Evolutionary conservation across 106 monocot species (phyloP), one percentile per base, ranked within the genome.

Genomic region (Dendrobium nobile): DNA sequence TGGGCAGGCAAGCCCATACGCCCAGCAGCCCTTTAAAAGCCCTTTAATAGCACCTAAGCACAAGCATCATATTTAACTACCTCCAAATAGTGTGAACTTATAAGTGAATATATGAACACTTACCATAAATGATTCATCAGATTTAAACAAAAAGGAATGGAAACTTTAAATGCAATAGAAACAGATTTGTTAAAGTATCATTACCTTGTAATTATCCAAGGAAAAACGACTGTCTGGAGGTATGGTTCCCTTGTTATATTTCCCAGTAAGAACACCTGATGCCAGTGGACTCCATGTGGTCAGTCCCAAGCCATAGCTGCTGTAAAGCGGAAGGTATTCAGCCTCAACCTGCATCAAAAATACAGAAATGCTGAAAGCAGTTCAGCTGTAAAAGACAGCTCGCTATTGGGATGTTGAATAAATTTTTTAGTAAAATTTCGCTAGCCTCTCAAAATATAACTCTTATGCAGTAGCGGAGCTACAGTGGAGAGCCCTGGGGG

Each of bases 251-350:
- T 85, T 92, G 86, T 5, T 87, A 72, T 97, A 98, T 79, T 98
- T 94, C 67, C 94, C 97, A 75, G 91, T 94, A 16, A 98, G 92
- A 55, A 94, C 94, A 44, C 97, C 97, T 5, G 94, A 98, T 73
- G 94, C 92, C 11, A 98, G 80, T 51, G 97, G 97, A 84, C 97
- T 98, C 97, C 92, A 98, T 76, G 97, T 98, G 1, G 97, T 92
- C 48, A 98, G 87, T 79, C 97, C 97, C 13, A 95, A 3, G 20
- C 94, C 96, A 82, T 98, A 89, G 20, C 82, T 86, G 64, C 82
- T 98, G 84, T 94, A 98, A 67, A 98, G 88, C 16, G 97, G 97
- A 55, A 94, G 55, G 73, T 86, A 98, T 79, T 98, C 97, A 42
- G 81, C 75, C 77, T 98, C 97, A 79, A 98, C 96, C 96, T 96